Percentiles rank a stretch among this genome's conserved stretches.
These are phyloP conservation scores for Neotropicomus parvogracilis DNA, from an alignment of 1,284 basidiomycete species.

Conservation along the genomic window DNA sequence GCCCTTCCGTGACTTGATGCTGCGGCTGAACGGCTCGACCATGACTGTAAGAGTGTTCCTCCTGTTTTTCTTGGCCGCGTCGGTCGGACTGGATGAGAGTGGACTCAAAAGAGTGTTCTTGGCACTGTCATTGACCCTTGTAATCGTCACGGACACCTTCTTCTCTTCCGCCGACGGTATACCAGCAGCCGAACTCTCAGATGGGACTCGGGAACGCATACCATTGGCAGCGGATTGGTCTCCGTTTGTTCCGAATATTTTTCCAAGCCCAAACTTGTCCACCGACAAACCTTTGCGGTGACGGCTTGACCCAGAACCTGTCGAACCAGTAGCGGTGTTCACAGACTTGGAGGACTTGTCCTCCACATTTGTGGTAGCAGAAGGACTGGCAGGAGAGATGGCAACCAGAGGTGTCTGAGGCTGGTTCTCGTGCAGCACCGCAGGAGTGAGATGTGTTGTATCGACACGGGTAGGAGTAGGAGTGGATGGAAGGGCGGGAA, in stretches of 20 bases:
- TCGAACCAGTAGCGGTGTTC: slow-evolving; percentile 34
- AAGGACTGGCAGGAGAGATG: slow-evolving; percentile 50
- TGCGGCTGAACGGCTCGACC: slow-evolving; percentile 69
- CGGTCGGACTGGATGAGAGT: slow-evolving; percentile 25
- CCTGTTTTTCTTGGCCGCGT: slow-evolving; percentile 53
- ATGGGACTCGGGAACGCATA: slow-evolving; percentile 39
- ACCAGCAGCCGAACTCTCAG: slow-evolving; percentile 37
- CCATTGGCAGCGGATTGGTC: slow-evolving; percentile 29
- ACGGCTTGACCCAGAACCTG: slow-evolving; percentile 45
- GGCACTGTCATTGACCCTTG: slow-evolving; percentile 10
- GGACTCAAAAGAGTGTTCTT: slow-evolving; percentile 38
- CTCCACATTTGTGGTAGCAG: slow-evolving; percentile 37
- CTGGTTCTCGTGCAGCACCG: slow-evolving; percentile 26
- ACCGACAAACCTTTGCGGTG: slow-evolving; percentile 63
- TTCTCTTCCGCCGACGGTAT: slow-evolving; percentile 24
- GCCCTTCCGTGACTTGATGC: slow-evolving; percentile 49
- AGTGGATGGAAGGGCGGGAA: slow-evolving; percentile 22
- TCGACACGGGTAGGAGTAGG: slow-evolving; percentile 23
- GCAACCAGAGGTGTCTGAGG: slow-evolving; percentile 38
- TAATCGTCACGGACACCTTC: slow-evolving; percentile 7
- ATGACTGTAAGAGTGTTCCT: slow-evolving; percentile 81
- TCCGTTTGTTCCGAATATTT: slow-evolving; percentile 48
- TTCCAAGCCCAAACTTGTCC: slow-evolving; percentile 72
- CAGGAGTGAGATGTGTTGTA: slow-evolving; percentile 20
- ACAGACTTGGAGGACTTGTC: slow-evolving; percentile 36